Evolutionary conservation across 164 flowering plant species (phyloP).

Genomic region (Nymphaea thermarum): DNA sequence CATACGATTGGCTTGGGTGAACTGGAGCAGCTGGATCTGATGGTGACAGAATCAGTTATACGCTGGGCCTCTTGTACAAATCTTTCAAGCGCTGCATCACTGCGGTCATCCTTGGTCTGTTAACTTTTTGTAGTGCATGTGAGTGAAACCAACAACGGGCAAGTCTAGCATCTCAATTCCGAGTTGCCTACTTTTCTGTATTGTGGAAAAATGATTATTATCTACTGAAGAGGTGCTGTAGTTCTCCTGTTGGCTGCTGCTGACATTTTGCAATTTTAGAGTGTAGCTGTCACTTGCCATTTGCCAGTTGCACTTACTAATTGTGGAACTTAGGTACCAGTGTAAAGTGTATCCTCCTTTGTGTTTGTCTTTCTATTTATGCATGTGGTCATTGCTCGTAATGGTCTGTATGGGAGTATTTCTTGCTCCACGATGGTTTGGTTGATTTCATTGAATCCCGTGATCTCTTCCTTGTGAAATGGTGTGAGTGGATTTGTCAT

Average conservation of each 20-base stretch:
- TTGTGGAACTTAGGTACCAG: not conserved
- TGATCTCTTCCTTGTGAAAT: no score
- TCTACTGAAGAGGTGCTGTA: not conserved
- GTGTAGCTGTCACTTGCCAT: not conserved
- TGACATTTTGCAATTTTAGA: not conserved
- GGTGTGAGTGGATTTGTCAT: no score
- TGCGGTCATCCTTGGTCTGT: conserved; percentile 71
- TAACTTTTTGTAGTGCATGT: conserved; percentile 10
- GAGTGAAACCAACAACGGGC: not conserved
- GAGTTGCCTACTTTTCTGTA: not conserved
- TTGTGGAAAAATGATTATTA: not conserved
- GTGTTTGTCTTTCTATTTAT: not conserved
- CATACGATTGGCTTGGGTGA: conserved; percentile 81
- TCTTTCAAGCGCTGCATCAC: conserved; percentile 51
- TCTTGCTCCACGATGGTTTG: no score
- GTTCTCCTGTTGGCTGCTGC: not conserved
- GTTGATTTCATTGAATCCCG: no score
- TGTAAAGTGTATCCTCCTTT: not conserved
- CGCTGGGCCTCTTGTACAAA: conserved; percentile 93
- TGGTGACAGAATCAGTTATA: conserved; percentile 69
- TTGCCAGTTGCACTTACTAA: not conserved
- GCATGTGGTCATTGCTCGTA: no score
- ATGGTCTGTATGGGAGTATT: no score
- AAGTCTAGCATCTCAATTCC: not conserved
- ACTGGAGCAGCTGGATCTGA: conserved; percentile 53